Evolutionary conservation across 805 yeast genomes (phyloP).

Genomic region (Dipodascus albidus): DNA sequence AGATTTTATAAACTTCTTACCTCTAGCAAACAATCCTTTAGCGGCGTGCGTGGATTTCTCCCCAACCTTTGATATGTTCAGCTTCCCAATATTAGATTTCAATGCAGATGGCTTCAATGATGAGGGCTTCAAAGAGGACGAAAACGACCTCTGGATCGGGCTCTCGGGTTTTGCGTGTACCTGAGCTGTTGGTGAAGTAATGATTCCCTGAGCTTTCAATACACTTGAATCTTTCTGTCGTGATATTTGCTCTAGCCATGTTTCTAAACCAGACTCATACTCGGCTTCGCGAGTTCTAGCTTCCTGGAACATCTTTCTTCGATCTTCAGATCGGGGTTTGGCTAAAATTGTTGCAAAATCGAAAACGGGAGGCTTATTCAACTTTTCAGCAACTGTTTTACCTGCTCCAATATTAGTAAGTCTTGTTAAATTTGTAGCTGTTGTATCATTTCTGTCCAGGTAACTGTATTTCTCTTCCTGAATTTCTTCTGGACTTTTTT

Average conservation of each 20-base stretch:
- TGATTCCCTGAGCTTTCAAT: constrained; percentile 6
- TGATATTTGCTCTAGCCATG: constrained; percentile 21
- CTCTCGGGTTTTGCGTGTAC: constrained; percentile 20
- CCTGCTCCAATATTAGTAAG: background rate
- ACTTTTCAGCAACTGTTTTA: constrained; percentile 9
- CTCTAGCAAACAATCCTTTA: constrained; percentile 25
- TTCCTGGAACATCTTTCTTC: constrained; percentile 18
- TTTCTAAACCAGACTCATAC: constrained; percentile 23
- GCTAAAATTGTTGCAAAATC: constrained; percentile 24
- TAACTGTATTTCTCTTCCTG: background rate
- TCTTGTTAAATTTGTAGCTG: background rate
- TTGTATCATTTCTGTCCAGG: background rate
- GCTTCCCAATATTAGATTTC: constrained; percentile 8
- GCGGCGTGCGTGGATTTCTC: constrained; percentile 24
- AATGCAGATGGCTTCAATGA: constrained; percentile 6
- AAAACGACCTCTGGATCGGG: constrained; percentile 12
- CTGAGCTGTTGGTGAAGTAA: constrained; percentile 3
- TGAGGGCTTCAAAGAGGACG: constrained; percentile 18
- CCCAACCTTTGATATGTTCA: constrained; percentile 20
- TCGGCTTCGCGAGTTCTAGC: constrained; percentile 23
- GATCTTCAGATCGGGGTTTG: constrained; percentile 18
- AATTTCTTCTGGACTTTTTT: no score
- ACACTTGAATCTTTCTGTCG: constrained; percentile 9
- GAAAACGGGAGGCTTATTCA: constrained; percentile 23
- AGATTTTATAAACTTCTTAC: constrained; percentile 17